Evolutionary conservation across 2,329 filamentous ascomycete genomes (phyloP).

Genomic region (Penicillium freii): DNA sequence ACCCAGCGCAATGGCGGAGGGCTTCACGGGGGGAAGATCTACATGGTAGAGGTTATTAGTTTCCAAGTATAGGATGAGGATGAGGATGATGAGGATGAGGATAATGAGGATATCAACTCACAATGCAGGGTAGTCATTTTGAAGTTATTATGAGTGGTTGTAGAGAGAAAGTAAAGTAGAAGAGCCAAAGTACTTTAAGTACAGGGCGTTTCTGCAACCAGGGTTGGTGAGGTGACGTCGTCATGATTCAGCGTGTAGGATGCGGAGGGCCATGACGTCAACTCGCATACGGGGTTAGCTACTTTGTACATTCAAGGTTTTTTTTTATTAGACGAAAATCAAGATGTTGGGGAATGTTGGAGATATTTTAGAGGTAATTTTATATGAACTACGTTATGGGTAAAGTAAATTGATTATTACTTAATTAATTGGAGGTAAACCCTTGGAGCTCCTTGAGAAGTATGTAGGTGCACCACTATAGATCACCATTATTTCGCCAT

Average conservation of each 20-base stretch:
- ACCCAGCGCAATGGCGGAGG: constrained; percentile 94
- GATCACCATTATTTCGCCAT: neutral
- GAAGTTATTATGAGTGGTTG: neutral
- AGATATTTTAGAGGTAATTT: too few relatives aligned
- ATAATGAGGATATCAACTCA: neutral
- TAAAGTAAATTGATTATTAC: neutral
- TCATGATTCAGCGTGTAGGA: constrained; percentile 7
- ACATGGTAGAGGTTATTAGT: neutral
- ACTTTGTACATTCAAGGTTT: neutral
- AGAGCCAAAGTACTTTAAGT: neutral
- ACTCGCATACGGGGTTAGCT: neutral
- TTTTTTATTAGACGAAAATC: neutral
- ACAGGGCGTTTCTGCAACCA: constrained; percentile 6
- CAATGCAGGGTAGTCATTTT: constrained; percentile 11
- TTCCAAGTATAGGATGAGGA: neutral
- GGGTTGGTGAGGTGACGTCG: constrained; percentile 7
- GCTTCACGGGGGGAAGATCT: constrained; percentile 85
- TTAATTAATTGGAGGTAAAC: neutral
- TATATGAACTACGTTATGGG: neutral
- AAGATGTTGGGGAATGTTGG: neutral
- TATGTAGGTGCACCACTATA: neutral
- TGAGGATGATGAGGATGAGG: too few relatives aligned
- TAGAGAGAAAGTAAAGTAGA: neutral
- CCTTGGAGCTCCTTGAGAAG: neutral
- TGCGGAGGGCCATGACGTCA: constrained; percentile 12